These are phyloP conservation scores for Durio zibethinus DNA, from an alignment of 345 rosid genomes.

Conservation along the genomic window DNA sequence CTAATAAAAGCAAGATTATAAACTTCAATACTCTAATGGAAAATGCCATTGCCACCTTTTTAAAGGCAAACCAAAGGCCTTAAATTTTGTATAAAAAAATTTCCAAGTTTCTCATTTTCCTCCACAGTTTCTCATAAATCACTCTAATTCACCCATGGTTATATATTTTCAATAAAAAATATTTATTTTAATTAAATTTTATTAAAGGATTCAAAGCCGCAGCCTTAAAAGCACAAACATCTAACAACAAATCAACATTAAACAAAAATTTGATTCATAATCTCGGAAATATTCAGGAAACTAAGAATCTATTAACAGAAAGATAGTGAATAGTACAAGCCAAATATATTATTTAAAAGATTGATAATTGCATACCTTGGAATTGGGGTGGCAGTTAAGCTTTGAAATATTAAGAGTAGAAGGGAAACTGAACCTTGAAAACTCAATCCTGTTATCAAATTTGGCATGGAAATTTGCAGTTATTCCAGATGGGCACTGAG, in stretches of 20 bases:
- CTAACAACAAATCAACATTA: not conserved
- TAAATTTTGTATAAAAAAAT: not conserved
- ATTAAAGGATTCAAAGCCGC: not conserved
- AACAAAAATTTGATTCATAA: not conserved
- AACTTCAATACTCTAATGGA: not conserved
- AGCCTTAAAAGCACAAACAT: not conserved
- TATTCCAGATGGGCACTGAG: conserved; percentile 47
- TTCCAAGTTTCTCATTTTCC: conserved; percentile 2
- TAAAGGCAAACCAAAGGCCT: not conserved
- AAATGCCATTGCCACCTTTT: not conserved
- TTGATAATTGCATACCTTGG: conserved; percentile 37
- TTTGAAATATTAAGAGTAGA: conserved; percentile 31
- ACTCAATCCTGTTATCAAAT: conserved; percentile 28
- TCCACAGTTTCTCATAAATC: not conserved
- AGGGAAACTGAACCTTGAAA: conserved; percentile 31
- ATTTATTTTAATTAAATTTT: not conserved
- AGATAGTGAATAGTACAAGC: not conserved
- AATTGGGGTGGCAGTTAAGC: conserved; percentile 23
- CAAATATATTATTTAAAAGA: not conserved
- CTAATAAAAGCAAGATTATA: not conserved
- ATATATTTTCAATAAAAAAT: not conserved
- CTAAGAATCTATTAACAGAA: not conserved
- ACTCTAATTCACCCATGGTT: not conserved
- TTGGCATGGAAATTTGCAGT: conserved; percentile 31
- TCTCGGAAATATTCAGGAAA: not conserved